Evolutionary conservation across 495 filamentous ascomycete species (phyloP), one percentile per base, ranked within the genome.

Genomic region (Elasticomyces elasticus): DNA sequence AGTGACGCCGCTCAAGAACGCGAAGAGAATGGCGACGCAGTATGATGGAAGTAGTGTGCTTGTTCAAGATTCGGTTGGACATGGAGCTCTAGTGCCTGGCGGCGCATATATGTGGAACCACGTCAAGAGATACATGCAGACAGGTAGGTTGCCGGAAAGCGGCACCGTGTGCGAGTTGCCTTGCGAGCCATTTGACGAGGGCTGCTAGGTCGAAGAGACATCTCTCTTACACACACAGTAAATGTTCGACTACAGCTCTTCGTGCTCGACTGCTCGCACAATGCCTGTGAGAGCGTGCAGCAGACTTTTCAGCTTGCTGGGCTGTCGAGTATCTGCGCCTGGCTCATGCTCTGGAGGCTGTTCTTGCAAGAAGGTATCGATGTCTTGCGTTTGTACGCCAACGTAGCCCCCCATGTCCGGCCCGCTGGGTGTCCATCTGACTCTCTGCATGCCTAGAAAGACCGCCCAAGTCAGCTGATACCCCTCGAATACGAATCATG

Each of bases 361-460:
- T n/a, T 38, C 12, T 33, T 53, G 17, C 19, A 54, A 24, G 52
- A 62, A 59, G 10, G 30, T 25, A 1, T 54, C 46, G 20, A 47
- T 46, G 38, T 60, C 56, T 7, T 6, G 28, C 10, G 35, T 43
- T 20, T 42, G 27, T n/a, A 28, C 35, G 13, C 48, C 62, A 23
- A 56, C 54, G 43, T 33, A 52, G 24, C 49, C 55, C 12, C 62
- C 62, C 62, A 64, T 64, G 37, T 62, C 59, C 19, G 62, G 62
- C 5, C 60, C 51, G 31, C 50, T 44, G 0, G 22, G 24, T 17
- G 46, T 52, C 44, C 59, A 62, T 11, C 51, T 33, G 5, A 69
- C 63, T 35, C 63, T 58, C 56, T 66, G 64, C 51, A 61, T 58
- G 25, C 35, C 35, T 40, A 17, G 35, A 13, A 17, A 5, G 5